Conservation (phyloP, 495 filamentous ascomycete species). For the Neurospora discreta region DNA sequence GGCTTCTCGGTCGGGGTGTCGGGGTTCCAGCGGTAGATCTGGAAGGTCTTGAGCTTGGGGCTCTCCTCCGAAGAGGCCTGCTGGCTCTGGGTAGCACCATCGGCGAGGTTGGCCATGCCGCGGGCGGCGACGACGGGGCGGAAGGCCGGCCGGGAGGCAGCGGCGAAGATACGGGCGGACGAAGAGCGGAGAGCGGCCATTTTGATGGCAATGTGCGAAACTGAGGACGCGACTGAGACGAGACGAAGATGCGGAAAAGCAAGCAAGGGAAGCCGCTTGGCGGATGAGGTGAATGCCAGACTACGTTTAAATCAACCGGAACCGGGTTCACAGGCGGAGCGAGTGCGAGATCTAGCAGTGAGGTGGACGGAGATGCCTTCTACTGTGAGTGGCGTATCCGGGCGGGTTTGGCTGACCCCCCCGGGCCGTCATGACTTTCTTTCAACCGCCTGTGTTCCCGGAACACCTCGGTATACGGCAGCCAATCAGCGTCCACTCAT, state of each 20-base stretch:
- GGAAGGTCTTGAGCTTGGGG: slow-evolving; percentile 69
- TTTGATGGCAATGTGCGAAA: slow-evolving; percentile 15
- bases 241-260: neutral
- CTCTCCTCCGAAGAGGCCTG: slow-evolving; percentile 40
- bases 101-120: slow-evolving; percentile 35
- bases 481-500: slow-evolving; percentile 10
- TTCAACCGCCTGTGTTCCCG: slow-evolving; percentile 10
- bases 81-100: slow-evolving; percentile 26
- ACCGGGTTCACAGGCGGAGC: neutral
- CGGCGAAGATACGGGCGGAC: slow-evolving; percentile 48
- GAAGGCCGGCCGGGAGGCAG: slow-evolving; percentile 37
- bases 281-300: neutral
- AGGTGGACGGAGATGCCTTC: slow-evolving; percentile 10
- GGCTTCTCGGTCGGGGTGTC: slow-evolving; percentile 85
- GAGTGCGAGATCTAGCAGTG: slow-evolving; percentile 4
- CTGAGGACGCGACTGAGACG: neutral
- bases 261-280: neutral
- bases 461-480: slow-evolving; percentile 18
- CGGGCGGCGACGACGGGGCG: slow-evolving; percentile 21
- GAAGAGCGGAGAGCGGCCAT: slow-evolving; percentile 67
- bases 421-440: slow-evolving; percentile 8
- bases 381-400: slow-evolving; percentile 9
- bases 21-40: slow-evolving; percentile 98
- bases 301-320: neutral
- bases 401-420: neutral